Conservation (phyloP, 2,329 filamentous ascomycete genomes). For the Xylaria sp. region DNA sequence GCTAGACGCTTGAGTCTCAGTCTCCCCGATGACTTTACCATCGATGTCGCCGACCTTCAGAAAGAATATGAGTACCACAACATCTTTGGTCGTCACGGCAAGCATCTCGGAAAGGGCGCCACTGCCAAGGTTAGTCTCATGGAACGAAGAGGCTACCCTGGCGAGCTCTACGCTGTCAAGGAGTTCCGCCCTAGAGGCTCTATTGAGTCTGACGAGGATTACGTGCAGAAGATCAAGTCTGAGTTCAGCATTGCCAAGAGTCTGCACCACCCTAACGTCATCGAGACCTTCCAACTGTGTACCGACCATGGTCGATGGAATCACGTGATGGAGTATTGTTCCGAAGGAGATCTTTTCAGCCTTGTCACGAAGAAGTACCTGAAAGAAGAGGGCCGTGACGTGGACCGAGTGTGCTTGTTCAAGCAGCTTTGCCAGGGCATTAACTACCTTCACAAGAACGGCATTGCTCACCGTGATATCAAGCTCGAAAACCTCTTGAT, state of each 20-base stretch:
- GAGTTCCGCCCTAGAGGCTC: conserved; percentile 72
- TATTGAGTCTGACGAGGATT: conserved; percentile 66
- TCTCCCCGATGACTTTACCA: conserved; percentile 67
- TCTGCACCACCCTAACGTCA: conserved; percentile 79
- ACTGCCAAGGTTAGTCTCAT: conserved; percentile 80
- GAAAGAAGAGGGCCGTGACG: conserved; percentile 54
- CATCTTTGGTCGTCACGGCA: conserved; percentile 66
- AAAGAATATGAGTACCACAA: conserved; percentile 66
- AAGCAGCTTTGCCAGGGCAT: conserved; percentile 83
- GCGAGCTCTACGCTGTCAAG: conserved; percentile 76
- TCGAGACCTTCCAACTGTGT: conserved; percentile 73
- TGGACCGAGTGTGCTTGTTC: conserved; percentile 77
- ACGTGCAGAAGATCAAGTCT: conserved; percentile 84
- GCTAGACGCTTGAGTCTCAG: conserved; percentile 70
- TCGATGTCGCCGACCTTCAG: conserved; percentile 63
- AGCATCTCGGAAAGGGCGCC: conserved; percentile 73
- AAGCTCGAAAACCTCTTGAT: conserved; percentile 85
- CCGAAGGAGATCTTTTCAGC: conserved; percentile 72
- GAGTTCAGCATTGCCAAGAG: conserved; percentile 86
- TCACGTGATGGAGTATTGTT: conserved; percentile 90
- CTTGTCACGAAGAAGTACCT: conserved; percentile 69
- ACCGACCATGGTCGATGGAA: conserved; percentile 72
- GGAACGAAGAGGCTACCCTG: conserved; percentile 59
- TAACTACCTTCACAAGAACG: conserved; percentile 73
- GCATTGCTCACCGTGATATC: conserved; percentile 85